Evolutionary conservation across 2,329 filamentous ascomycete genomes (phyloP), one percentile per base, ranked within the genome.

Genomic region (Pezizomycotina sp.): DNA sequence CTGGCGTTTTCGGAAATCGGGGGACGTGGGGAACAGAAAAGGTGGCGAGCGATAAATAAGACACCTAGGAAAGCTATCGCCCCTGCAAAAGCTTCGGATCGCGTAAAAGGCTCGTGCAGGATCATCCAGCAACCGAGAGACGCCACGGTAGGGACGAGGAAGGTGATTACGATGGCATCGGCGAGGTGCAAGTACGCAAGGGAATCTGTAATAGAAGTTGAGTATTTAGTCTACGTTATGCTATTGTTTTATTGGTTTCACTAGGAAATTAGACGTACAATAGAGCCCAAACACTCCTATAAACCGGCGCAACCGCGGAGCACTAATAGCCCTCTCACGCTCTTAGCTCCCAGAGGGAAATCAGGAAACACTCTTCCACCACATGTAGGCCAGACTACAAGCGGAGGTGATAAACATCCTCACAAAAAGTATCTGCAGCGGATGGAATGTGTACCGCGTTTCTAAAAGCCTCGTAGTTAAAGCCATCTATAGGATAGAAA

Each of bases 101-200:
- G 65, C 2, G 78, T 81, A 53, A 86, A 92, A 0, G 77, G 76
- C 49, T 92, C 81, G 33, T 72, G 69, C 12, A 74, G 58, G 23
- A 84, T 58, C 36, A 83, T 62, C 22, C 77, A 82, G 54, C 82
- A 92, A 12, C 77, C 67, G 60, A 84, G 81, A 38, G 79, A 81
- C 13, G 80, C 70, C 4, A 91, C 64, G 9, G 75, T 76, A 0
- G 84, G 84, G 0, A 77, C 71, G 4, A 92, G 65, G 53, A 92
- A 93, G 6, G 81, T 89, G 34, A 93, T 76, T 21, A 92, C 83
- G 0, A 80, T 89, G 2, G 83, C 82, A 54, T 92, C 83, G 10
- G 81, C 77, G 2, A 92, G 65, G 0, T 81, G 79, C 3, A 92
- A 68, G 50, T 91, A 91, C 52, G 79, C 68, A 38, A 79, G 59